Conservation (phyloP, 2,329 filamentous ascomycete species). For the Ophiostoma tasmaniense region DNA sequence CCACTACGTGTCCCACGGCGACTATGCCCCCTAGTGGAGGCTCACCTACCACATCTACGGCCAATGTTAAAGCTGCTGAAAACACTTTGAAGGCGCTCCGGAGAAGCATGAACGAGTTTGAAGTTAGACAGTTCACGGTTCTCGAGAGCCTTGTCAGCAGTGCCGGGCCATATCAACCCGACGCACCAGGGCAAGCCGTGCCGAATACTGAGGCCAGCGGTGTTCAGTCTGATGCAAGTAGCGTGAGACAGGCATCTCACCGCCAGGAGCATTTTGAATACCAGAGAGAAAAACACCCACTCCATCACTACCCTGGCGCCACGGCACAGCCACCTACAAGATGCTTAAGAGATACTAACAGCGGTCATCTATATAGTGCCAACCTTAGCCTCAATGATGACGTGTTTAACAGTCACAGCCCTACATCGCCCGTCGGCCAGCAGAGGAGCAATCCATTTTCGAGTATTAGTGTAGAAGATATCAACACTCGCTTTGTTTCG, state of each 20-base stretch:
- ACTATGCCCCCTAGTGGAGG: conserved; percentile 16
- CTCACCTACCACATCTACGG: neutral
- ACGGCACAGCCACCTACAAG: neutral
- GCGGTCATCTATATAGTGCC: conserved; percentile 38
- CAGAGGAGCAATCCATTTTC: conserved; percentile 29
- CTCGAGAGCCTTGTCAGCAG: conserved; percentile 17
- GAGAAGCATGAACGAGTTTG: conserved; percentile 21
- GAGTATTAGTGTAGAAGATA: conserved; percentile 48
- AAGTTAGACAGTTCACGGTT: conserved; percentile 21
- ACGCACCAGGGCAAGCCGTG: neutral
- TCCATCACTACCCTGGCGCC: conserved; percentile 4
- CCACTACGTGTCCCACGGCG: conserved; percentile 22
- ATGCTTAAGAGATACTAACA: conserved; percentile 18
- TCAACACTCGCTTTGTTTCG: conserved; percentile 52
- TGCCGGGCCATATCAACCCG: neutral
- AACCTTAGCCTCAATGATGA: conserved; percentile 39
- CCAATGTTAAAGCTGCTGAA: neutral
- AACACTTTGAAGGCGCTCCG: neutral
- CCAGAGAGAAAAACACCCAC: neutral
- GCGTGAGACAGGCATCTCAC: neutral
- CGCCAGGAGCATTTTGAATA: neutral
- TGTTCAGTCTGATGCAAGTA: neutral
- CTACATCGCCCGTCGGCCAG: conserved; percentile 22
- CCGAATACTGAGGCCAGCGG: neutral
- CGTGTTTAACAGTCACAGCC: conserved; percentile 27